Evolutionary conservation across 768 basidiomycete species (phyloP), one percentile per base, ranked within the genome.

Genomic region (Boletus reticulatus): DNA sequence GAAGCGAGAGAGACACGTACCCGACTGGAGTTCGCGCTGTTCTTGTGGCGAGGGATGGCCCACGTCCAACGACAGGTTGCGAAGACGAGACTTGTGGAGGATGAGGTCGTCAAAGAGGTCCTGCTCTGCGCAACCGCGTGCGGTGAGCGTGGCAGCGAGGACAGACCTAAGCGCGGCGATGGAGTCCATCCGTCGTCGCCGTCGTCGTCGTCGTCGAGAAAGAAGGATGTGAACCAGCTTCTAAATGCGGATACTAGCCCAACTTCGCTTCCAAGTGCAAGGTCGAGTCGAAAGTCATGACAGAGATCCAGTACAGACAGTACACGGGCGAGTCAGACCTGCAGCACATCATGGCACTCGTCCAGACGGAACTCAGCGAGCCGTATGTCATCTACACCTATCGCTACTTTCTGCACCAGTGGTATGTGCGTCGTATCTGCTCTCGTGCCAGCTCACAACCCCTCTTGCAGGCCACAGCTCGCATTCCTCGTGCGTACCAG

Each of bases 341-440:
- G 43, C 84, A 85, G 6, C 83, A 85, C 61, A 88, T 98, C 66
- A 93, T 96, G 83, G 78, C 80, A 19, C 82, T 98, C 55, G 89
- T 96, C 4, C 89, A 95, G 76, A 87, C 80, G 65, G 94, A 97
- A 75, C 84, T 98, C 66, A 92, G 89, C 61, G 95, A 98, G 73
- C 96, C 96, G 42, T 98, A 94, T 73, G 92, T 96, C 50, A 85
- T 93, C 42, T 98, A 96, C 74, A 98, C 95, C 0, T 98, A 94
- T 64, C 88, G 95, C 2, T 98, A 99, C 71, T 99, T 99, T 71
- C 81, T 99, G 8, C 85, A 94, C 68, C 90, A 94, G 63, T 99
- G 97, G 97, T 97, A 53, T 64, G 92, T 75, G 29, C 16, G 5
- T 1, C 16, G 1, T 12, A 8, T 22, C 9, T 19, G 16, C 6